These are phyloP conservation scores for Mycena sp. DNA, from an alignment of 1,284 basidiomycete genomes.

Conservation along the genomic window DNA sequence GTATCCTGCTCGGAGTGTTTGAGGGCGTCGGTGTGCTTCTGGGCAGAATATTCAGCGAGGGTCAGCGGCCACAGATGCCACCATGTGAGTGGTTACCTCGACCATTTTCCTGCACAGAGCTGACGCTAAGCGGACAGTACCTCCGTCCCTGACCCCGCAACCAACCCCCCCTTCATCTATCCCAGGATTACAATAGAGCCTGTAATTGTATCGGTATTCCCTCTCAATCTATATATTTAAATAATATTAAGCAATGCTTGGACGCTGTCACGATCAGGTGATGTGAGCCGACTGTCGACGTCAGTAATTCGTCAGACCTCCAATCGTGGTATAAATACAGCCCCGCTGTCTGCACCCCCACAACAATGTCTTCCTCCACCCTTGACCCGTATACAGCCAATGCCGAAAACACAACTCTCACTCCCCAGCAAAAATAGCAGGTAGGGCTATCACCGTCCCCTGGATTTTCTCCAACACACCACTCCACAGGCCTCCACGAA, in stretches of 20 bases:
- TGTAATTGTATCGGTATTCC: conserved; percentile 43
- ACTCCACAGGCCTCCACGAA: conserved; percentile 59
- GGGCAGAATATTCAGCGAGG: conserved; percentile 74
- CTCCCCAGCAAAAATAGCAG: conserved; percentile 71
- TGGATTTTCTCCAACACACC: neutral
- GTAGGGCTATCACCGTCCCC: conserved; percentile 41
- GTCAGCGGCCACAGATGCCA: conserved; percentile 73
- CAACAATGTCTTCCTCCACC: conserved; percentile 39
- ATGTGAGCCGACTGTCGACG: neutral
- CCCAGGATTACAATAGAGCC: conserved; percentile 51
- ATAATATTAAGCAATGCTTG: too few species aligned
- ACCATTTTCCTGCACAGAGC: conserved; percentile 24
- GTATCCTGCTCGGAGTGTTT: conserved; percentile 96
- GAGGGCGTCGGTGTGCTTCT: conserved; percentile 94
- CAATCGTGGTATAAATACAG: conserved; percentile 21
- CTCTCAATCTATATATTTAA: conserved; percentile 37
- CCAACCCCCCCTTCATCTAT: conserved; percentile 44
- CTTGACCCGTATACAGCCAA: conserved; percentile 76
- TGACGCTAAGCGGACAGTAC: conserved; percentile 35
- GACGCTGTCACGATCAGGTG: too few species aligned
- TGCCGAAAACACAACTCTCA: conserved; percentile 62
- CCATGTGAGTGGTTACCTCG: conserved; percentile 44
- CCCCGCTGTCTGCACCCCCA: neutral
- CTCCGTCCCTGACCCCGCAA: conserved; percentile 49
- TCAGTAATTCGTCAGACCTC: neutral